Evolutionary conservation across 441 rosid species (phyloP).

Genomic region (Omphalea diandra): DNA sequence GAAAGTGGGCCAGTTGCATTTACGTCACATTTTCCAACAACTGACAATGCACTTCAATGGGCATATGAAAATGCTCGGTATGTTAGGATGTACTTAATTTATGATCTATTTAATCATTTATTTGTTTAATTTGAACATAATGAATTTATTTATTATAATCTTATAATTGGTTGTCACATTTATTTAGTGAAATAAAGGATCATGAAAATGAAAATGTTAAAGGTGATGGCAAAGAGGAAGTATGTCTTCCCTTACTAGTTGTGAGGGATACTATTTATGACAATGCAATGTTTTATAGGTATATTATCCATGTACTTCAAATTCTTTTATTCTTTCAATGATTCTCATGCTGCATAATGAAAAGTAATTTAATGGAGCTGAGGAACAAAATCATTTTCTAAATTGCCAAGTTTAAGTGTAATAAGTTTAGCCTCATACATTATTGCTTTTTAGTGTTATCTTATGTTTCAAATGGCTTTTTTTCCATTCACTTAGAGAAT

Average conservation of each 20-base stretch:
- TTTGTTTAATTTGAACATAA: constrained; percentile 1
- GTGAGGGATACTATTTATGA: constrained; percentile 94
- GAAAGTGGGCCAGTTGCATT: constrained; percentile 50
- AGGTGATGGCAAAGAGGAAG: constrained; percentile 54
- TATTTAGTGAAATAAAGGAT: constrained; percentile 39
- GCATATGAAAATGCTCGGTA: constrained; percentile 50
- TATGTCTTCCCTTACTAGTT: constrained; percentile 91
- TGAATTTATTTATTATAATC: constrained; percentile 9
- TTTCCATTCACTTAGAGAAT: not conserved
- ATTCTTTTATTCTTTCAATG: not conserved
- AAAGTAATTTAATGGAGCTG: not conserved
- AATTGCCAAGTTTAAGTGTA: not conserved
- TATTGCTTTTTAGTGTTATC: not conserved
- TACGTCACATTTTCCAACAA: constrained; percentile 41
- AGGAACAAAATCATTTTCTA: not conserved
- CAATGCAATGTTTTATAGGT: constrained; percentile 62
- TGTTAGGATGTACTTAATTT: constrained; percentile 13
- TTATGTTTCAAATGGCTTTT: not conserved
- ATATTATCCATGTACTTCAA: constrained; percentile 18
- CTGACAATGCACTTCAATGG: constrained; percentile 26
- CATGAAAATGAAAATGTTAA: constrained; percentile 36
- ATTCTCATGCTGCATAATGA: not conserved
- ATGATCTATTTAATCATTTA: not conserved
- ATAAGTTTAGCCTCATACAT: not conserved
- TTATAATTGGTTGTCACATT: constrained; percentile 18